A percentile compares a stretch with the other conserved stretches of the same genome.
phyloP scores from a whole-genome alignment of 2,329 filamentous ascomycete species.

The Xylariaceae sp. region DNA sequence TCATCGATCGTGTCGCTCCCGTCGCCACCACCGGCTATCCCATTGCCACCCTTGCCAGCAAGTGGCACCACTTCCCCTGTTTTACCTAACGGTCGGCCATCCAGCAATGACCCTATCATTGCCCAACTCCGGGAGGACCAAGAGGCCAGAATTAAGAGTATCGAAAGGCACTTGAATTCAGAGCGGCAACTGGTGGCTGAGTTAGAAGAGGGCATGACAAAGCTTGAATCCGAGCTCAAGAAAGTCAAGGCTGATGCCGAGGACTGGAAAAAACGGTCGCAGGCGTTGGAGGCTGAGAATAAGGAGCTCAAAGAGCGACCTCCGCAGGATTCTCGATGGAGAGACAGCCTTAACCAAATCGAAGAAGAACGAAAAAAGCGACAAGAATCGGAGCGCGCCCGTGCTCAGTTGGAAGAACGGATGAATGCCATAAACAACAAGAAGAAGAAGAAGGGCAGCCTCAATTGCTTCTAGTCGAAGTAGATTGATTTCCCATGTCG shows the following conservation, averaged over 20 bases:
- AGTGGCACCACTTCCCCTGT: slow-evolving; percentile 46
- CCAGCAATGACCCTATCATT: slow-evolving; percentile 72
- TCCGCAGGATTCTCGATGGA: slow-evolving; percentile 53
- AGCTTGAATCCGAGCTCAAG: slow-evolving; percentile 86
- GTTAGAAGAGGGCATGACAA: slow-evolving; percentile 89
- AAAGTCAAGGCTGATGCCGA: slow-evolving; percentile 90
- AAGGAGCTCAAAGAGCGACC: slow-evolving; percentile 58
- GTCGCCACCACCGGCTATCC: slow-evolving; percentile 90
- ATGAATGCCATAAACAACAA: slow-evolving; percentile 91
- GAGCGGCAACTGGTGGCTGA: slow-evolving; percentile 96
- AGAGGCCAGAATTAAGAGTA: slow-evolving; percentile 87
- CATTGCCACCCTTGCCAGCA: slow-evolving; percentile 82
- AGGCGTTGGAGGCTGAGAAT: slow-evolving; percentile 66
- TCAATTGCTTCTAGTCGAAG: slow-evolving; percentile 85
- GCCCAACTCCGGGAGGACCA: slow-evolving; percentile 88
- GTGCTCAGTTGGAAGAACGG: slow-evolving; percentile 84
- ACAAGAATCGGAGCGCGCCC: slow-evolving; percentile 80
- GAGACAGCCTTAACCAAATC: slow-evolving; percentile 70
- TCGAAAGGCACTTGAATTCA: slow-evolving; percentile 92
- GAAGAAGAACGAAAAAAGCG: slow-evolving; percentile 95
- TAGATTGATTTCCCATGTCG: slow-evolving; percentile 13
- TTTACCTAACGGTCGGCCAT: slow-evolving; percentile 59
- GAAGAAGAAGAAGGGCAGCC: slow-evolving; percentile 90
- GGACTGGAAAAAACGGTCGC: slow-evolving; percentile 80
- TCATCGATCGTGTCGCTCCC: slow-evolving; percentile 77